Evolutionary conservation across 108 stramenopile species (phyloP).

Genomic region (Nannochloropsis salina): DNA sequence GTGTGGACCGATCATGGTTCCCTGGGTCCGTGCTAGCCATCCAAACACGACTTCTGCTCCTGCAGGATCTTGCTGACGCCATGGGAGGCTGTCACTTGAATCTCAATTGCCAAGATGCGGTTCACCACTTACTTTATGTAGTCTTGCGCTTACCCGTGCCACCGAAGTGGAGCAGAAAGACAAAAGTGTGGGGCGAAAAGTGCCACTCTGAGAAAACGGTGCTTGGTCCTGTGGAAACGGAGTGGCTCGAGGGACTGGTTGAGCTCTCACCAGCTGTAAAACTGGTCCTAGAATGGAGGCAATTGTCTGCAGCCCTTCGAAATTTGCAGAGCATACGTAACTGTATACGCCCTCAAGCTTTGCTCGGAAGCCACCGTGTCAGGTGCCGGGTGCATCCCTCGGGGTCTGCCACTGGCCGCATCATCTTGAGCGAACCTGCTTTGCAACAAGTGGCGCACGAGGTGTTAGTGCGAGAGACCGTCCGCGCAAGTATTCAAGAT

Average conservation of each 20-base stretch:
- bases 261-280: background rate
- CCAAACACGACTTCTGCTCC: background rate
- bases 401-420: background rate
- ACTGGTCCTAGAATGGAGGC: slow-evolving; percentile 7
- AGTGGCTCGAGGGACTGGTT: background rate
- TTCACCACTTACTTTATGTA: background rate
- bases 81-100: background rate
- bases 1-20: background rate
- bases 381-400: background rate
- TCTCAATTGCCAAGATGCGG: background rate
- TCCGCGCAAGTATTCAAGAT: background rate
- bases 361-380: background rate
- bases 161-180: background rate
- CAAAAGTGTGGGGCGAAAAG: background rate
- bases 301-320: background rate
- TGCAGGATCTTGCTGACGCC: slow-evolving; percentile 19
- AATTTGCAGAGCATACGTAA: background rate
- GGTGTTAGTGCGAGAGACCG: background rate
- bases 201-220: background rate
- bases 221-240: background rate
- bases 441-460: background rate
- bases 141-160: background rate
- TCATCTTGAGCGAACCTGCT: background rate
- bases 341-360: background rate
- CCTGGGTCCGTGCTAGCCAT: background rate